These are phyloP conservation scores for Mucor mucedo DNA, from an alignment of 371 early-diverging fungal species.

Conservation along the genomic window DNA sequence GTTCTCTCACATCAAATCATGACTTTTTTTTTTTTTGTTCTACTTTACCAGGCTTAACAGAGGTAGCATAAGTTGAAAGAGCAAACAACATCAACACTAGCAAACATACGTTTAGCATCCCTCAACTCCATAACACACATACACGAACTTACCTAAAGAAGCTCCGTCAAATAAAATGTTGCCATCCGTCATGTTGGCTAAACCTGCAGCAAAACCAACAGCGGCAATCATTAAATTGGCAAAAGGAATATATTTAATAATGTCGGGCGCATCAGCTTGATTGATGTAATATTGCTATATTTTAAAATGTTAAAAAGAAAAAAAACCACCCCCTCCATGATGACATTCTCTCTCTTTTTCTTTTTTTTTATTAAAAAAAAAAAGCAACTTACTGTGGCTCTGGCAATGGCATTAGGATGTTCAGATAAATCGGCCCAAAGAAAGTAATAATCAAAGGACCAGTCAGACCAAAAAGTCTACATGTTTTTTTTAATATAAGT, in stretches of 20 bases:
- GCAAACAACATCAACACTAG: slow-evolving; percentile 53
- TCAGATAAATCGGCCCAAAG: slow-evolving; percentile 52
- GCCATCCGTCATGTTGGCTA: slow-evolving; percentile 51
- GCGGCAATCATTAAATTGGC: slow-evolving; percentile 52
- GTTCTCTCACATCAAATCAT: no score
- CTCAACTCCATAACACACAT: no score
- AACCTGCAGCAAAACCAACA: slow-evolving; percentile 52
- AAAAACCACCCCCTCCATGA: no score
- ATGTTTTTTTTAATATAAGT: neutral
- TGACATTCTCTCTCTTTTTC: neutral
- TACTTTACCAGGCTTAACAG: slow-evolving; percentile 50
- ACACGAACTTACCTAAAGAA: slow-evolving; percentile 39
- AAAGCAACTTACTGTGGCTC: slow-evolving; percentile 42
- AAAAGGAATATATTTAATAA: slow-evolving; percentile 54
- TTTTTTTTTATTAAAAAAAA: no score
- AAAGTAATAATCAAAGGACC: slow-evolving; percentile 55
- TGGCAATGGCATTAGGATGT: slow-evolving; percentile 46
- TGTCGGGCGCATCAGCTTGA: slow-evolving; percentile 45
- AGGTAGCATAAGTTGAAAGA: slow-evolving; percentile 49
- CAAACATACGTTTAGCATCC: neutral
- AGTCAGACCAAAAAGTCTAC: slow-evolving; percentile 56
- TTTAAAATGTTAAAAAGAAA: no score
- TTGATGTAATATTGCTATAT: slow-evolving; percentile 52
- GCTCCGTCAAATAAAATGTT: slow-evolving; percentile 58
- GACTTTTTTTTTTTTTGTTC: no score